Base-by-base conservation (phyloP, 768 basidiomycete species). In the Kwoniella dendrophila region DNA sequence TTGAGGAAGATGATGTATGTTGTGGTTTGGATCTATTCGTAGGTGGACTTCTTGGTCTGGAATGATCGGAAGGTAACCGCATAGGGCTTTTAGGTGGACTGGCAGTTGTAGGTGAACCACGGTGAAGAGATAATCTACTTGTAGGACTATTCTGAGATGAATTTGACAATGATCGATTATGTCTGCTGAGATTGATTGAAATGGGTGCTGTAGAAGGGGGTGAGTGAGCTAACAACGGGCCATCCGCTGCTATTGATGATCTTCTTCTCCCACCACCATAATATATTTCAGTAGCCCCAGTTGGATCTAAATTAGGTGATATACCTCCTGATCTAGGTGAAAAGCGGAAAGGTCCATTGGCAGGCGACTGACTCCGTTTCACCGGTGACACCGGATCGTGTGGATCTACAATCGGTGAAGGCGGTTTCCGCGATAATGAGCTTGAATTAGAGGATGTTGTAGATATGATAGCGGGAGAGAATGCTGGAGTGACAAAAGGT, bases 401-500 rank as follows among this genome's bases (percentile, higher is more conserved):
- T n/a, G 60, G 53, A 36, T 56, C 50, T 12, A 63, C 48, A 10
- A 47, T 24, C 12, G 71, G 60, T n/a, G 64, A 66, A 18, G 59
- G 24, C 6, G 67, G 64, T 57, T 56, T 65, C 30, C 71, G 59
- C 36, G 45, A 33, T 10, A 47, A 26, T 30, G 52, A 47, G 56
- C 45, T 48, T 14, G 55, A 45, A n/a, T n/a, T n/a, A 14, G 33
- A 55, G 1, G 63, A 50, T 1, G 59, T 36, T 14, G 50, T 36
- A 10, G 66, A 56, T 24, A 71, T 66, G 38, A 69, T 38, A 6
- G 69, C 63, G 0, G 70, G 68, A 16, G 73, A 70, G 59, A 75
- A 75, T n/a, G 73, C 26, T 8, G 73, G 73, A 2, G 73, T 75
- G 38, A 68, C 63, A 43, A 72, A 75, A 7, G 73, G 73, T 3